Base-by-base conservation (phyloP, 352 stramenopile species). In the Globisporangium apiculatum region DNA sequence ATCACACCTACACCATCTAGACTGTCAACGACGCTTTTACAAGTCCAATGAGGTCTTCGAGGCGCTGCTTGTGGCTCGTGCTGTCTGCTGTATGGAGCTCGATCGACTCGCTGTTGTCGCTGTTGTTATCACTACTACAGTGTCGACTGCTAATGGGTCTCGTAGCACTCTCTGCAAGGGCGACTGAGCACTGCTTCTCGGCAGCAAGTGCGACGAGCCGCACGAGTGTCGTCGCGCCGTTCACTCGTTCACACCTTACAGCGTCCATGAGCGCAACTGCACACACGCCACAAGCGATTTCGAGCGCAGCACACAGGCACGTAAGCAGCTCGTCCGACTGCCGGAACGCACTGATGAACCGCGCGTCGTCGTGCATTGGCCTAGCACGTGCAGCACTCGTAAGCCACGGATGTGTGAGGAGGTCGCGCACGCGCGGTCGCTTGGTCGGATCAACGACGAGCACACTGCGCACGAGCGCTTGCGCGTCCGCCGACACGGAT, bases 11-110 rank as follows among this genome's bases (percentile, higher is more conserved):
- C 12, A 5, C 18, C 7, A 6, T 6, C 17, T 53, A 59, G n/a
- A 59, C n/a, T 0, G 43, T 52, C 10, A 76, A 53, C 11, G 68
- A 77, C 38, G 56, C 53, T 53, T 82, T 72, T 35, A 86, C 69
- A n/a, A 85, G 55, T 3, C 74, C 67, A 58, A 85, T 82, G 46
- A 85, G 59, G 24, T 79, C 62, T 58, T 84, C 75, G 42, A 86
- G 57, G 51, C 83, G 73, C 37, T 77, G 64, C 50, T 76, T 83
- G 57, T 82, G 74, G 2, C 58, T 58, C 24, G 35, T 3, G 38
- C n/a, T 40, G 8, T 5, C 11, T 15, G 14, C 7, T 3, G 11
- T 12, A 53, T n/a, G 6, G 14, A n/a, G 11, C 45, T 49, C 45
- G 45, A 10, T 8, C 18, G 11, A 8, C 45, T 12, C 3, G 45